Conservation (phyloP, 441 rosid genomes). For the Adansonia gregorii region DNA sequence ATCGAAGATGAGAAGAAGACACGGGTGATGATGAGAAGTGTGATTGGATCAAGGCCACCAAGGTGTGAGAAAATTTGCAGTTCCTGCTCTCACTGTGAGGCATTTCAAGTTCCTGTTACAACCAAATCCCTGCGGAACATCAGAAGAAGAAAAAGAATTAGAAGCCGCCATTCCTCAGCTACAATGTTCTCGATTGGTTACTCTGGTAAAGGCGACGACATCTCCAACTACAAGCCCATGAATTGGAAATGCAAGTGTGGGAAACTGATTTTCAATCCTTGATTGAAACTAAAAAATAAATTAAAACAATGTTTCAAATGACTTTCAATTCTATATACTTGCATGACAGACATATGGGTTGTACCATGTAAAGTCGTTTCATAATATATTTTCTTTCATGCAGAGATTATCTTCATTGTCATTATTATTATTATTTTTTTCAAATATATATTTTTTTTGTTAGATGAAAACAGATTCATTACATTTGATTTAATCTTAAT, state of each 20-base stretch:
- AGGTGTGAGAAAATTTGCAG: conserved; percentile 76
- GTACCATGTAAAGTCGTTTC: background rate
- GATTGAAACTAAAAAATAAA: conserved; percentile 20
- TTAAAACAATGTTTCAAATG: too few species aligned
- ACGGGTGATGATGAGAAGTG: conserved; percentile 39
- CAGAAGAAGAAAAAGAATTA: background rate
- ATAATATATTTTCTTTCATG: background rate
- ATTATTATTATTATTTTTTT: too few species aligned
- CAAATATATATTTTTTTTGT: too few species aligned
- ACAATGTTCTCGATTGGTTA: conserved; percentile 38
- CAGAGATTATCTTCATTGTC: too few species aligned
- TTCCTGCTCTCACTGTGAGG: conserved; percentile 74
- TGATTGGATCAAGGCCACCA: conserved; percentile 90
- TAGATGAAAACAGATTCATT: too few species aligned
- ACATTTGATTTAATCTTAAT: too few species aligned
- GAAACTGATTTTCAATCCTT: conserved; percentile 69
- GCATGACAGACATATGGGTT: background rate
- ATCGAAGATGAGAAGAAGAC: conserved; percentile 35
- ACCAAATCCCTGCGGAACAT: conserved; percentile 29
- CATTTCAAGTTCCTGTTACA: conserved; percentile 82
- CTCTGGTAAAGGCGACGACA: conserved; percentile 60
- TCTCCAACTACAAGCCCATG: conserved; percentile 90
- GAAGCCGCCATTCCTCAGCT: conserved; percentile 17
- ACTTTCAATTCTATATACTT: background rate
- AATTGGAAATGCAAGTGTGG: conserved; percentile 99